A percentile compares a stretch with the other conserved stretches of the same genome.
Conservation (phyloP, 805 yeast species). For the Danielia reshetovae region DNA sequence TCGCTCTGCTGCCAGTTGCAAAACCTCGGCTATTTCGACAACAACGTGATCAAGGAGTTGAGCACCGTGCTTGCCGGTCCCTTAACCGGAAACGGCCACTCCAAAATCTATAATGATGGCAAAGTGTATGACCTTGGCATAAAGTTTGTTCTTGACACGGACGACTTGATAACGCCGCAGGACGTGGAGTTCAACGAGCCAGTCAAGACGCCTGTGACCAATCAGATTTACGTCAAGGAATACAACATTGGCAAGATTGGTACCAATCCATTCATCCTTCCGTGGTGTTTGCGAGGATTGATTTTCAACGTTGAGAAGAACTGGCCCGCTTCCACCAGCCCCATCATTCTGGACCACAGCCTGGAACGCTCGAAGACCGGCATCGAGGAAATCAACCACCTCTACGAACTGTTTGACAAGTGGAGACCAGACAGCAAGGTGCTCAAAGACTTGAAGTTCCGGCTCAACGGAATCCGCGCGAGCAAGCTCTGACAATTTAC, state of each 20-base stretch:
- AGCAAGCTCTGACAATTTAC: constrained; percentile 35
- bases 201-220: constrained; percentile 25
- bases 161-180: constrained; percentile 45
- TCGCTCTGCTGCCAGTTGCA: constrained; percentile 69
- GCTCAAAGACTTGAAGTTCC: constrained; percentile 77
- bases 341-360: constrained; percentile 19
- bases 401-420: constrained; percentile 67
- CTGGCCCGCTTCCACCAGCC: constrained; percentile 43
- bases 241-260: constrained; percentile 66
- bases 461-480: constrained; percentile 53
- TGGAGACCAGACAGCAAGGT: constrained; percentile 89
- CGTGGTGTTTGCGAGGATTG: constrained; percentile 90
- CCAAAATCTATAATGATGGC: constrained; percentile 79
- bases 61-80: constrained; percentile 70
- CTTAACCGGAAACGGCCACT: constrained; percentile 93
- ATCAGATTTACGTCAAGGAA: constrained; percentile 35
- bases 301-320: constrained; percentile 51
- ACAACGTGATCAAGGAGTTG: constrained; percentile 80
- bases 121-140: constrained; percentile 81
- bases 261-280: constrained; percentile 78
- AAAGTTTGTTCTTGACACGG: constrained; percentile 70
- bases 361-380: constrained; percentile 21
- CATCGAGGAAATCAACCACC: constrained; percentile 51
- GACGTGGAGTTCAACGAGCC: constrained; percentile 6
- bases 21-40: constrained; percentile 78